Conservation (phyloP, 2,329 filamentous ascomycete species). For the Hypoxylon sp. region DNA sequence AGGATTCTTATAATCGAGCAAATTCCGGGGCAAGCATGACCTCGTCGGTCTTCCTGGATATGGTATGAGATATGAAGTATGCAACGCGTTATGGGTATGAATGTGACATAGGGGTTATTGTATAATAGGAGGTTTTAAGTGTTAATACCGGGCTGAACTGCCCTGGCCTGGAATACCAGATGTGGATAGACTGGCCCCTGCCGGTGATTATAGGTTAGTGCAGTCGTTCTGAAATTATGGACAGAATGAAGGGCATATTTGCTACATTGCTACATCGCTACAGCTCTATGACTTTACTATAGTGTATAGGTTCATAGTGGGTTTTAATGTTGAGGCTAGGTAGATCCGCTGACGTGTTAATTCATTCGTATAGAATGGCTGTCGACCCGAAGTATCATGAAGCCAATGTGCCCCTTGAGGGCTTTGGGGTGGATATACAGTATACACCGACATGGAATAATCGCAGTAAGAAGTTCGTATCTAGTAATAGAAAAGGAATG, state of each 20-base stretch:
- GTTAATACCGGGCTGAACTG: conserved; percentile 16
- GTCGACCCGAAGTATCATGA: background rate
- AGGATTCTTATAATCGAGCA: conserved; percentile 5
- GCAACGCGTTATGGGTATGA: conserved; percentile 15
- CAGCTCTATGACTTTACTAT: background rate
- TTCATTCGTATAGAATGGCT: background rate
- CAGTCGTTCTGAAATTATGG: conserved; percentile 8
- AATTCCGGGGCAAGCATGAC: background rate
- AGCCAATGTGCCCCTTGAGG: background rate
- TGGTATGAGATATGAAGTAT: conserved; percentile 35
- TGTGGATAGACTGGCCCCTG: conserved; percentile 11
- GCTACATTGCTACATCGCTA: background rate
- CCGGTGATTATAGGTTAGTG: conserved; percentile 9
- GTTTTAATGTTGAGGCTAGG: background rate
- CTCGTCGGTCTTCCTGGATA: conserved; percentile 20
- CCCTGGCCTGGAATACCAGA: conserved; percentile 2
- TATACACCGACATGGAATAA: background rate
- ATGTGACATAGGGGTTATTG: conserved; percentile 25
- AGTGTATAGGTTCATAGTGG: background rate
- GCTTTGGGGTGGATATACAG: background rate
- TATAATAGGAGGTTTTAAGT: conserved; percentile 29
- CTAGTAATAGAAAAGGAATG: background rate
- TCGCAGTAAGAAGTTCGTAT: background rate
- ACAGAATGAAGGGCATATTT: conserved; percentile 29
- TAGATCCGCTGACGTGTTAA: background rate